Percentiles rank a stretch among this genome's conserved stretches.
Conservation (phyloP, 768 basidiomycete species). For the Tulasnella sp. region DNA sequence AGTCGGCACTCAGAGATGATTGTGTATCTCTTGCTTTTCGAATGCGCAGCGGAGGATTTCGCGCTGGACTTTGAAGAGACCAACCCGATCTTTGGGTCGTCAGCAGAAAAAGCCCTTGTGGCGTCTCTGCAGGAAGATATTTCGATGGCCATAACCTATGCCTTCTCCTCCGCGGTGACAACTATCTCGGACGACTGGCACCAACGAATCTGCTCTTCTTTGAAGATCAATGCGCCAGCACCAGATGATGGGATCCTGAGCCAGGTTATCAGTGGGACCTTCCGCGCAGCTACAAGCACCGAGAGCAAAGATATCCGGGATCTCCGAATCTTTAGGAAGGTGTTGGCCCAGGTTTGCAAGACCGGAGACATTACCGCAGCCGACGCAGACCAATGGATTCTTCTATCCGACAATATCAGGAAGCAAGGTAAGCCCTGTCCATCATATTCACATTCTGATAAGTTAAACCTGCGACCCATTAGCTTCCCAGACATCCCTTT, state of each 20-base stretch:
- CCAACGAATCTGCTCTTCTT: conserved; percentile 33
- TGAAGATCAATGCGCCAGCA: conserved; percentile 27
- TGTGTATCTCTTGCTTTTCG: conserved; percentile 57
- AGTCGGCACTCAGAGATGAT: conserved; percentile 57
- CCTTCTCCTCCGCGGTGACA: conserved; percentile 44
- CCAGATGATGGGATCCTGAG: conserved; percentile 22
- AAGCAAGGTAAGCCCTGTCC: conserved; percentile 43
- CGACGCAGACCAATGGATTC: conserved; percentile 74
- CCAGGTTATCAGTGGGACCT: neutral
- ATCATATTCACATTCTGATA: neutral
- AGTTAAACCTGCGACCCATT: neutral
- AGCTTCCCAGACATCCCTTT: conserved; percentile 67
- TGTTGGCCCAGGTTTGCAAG: conserved; percentile 53
- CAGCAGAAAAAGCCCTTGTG: conserved; percentile 33
- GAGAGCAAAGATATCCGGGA: conserved; percentile 46
- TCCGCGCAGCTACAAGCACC: conserved; percentile 23
- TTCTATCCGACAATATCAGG: conserved; percentile 56
- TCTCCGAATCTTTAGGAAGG: conserved; percentile 48
- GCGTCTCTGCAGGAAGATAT: conserved; percentile 40
- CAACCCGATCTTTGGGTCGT: conserved; percentile 45
- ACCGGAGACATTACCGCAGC: conserved; percentile 43
- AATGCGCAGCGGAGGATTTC: conserved; percentile 55
- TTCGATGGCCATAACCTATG: conserved; percentile 53
- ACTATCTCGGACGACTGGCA: conserved; percentile 43
- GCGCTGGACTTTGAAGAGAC: conserved; percentile 43